Evolutionary conservation across 345 rosid genomes (phyloP).

Genomic region (Laguncularia racemosa): DNA sequence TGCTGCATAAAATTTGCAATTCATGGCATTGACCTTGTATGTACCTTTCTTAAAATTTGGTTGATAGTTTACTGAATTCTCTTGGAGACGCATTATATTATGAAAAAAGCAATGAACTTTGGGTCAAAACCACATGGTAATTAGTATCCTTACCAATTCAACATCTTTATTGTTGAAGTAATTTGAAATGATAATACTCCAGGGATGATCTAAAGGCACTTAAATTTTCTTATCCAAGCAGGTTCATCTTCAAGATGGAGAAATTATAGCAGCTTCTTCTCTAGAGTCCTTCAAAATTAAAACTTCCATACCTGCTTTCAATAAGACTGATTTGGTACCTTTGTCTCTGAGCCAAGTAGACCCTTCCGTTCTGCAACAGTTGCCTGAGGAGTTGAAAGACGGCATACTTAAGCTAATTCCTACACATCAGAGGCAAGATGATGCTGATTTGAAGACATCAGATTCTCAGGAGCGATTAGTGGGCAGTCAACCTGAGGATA

Average conservation of each 20-base stretch:
- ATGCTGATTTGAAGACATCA: constrained; percentile 22
- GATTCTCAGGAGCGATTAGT: constrained; percentile 21
- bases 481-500: constrained; percentile 26
- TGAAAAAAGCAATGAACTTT: too few relatives aligned
- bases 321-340: constrained; percentile 55
- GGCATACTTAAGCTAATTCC: constrained; percentile 64
- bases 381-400: constrained; percentile 74
- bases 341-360: constrained; percentile 80
- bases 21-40: too few relatives aligned
- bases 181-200: too few relatives aligned
- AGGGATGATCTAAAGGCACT: too few relatives aligned
- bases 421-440: constrained; percentile 43
- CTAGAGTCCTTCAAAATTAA: constrained; percentile 22
- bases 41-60: too few relatives aligned
- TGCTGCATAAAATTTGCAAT: too few relatives aligned
- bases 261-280: constrained; percentile 11
- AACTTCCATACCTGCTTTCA: constrained; percentile 9
- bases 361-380: constrained; percentile 59
- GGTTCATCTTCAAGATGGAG: constrained; percentile 12
- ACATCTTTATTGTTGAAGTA: too few relatives aligned
- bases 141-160: too few relatives aligned
- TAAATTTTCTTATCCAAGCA: not conserved
- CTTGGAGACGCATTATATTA: too few relatives aligned
- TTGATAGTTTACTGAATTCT: too few relatives aligned
- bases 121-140: too few relatives aligned